A percentile compares a stretch with the other conserved stretches of the same genome.
phyloP scores from a whole-genome alignment of 257 asterid species.

The Perilla frutescens region DNA sequence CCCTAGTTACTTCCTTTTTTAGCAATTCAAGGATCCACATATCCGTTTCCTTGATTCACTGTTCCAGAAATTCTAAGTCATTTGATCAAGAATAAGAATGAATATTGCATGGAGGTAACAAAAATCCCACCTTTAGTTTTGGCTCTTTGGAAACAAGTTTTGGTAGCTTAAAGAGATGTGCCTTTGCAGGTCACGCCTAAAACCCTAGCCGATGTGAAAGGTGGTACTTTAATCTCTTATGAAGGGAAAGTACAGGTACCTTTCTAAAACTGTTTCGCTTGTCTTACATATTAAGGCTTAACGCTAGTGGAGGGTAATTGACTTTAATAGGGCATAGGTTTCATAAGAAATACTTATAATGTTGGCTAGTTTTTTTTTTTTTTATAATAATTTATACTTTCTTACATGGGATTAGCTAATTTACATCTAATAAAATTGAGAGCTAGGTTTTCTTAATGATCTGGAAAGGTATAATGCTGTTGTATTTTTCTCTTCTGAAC shows the following conservation, averaged over 20 bases:
- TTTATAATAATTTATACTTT: constrained; percentile 15
- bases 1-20: neutral
- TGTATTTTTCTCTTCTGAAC: neutral
- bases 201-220: constrained; percentile 98
- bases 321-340: neutral
- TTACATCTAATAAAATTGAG: constrained; percentile 11
- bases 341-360: neutral
- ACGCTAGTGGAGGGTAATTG: constrained; percentile 7
- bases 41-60: constrained; percentile 54
- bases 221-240: constrained; percentile 93
- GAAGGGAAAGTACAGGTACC: constrained; percentile 95
- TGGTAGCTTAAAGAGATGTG: constrained; percentile 26
- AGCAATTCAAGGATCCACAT: constrained; percentile 25
- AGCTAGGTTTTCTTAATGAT: neutral
- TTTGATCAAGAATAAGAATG: constrained; percentile 82
- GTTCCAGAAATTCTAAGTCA: constrained; percentile 86
- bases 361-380: neutral
- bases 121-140: constrained; percentile 3
- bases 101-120: constrained; percentile 98
- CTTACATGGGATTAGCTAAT: constrained; percentile 24
- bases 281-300: constrained; percentile 19
- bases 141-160: neutral
- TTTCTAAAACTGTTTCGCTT: constrained; percentile 17
- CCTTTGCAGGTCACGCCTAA: constrained; percentile 92
- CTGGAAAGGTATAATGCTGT: neutral